Percentiles rank a stretch among this genome's conserved stretches.
phyloP scores from a whole-genome alignment of 164 flowering plant genomes.

The Annona cherimola region DNA sequence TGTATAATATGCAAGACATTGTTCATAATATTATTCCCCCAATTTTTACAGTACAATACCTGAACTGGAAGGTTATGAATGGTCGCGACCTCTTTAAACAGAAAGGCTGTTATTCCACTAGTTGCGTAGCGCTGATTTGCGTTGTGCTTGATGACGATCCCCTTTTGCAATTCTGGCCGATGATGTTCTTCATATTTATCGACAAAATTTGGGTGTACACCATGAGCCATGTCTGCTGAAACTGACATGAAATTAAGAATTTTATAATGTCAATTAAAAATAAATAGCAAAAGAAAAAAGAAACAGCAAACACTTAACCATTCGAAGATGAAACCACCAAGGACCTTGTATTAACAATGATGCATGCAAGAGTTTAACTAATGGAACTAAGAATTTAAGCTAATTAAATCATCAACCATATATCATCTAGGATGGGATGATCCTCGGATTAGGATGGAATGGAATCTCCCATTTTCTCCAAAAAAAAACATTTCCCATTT shows the following conservation, averaged over 20 bases:
- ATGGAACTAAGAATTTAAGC: not conserved
- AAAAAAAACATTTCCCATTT: too few species aligned
- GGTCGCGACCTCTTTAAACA: slow-evolving; percentile 80
- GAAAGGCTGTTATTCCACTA: slow-evolving; percentile 79
- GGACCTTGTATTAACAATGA: not conserved
- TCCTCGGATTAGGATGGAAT: too few species aligned
- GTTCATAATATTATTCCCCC: not conserved
- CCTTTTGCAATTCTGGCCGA: slow-evolving; percentile 83
- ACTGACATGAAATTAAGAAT: slow-evolving; percentile 25
- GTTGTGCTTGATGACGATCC: slow-evolving; percentile 87
- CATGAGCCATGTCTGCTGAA: slow-evolving; percentile 98
- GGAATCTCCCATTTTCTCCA: too few species aligned
- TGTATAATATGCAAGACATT: not conserved
- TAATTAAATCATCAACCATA: too few species aligned
- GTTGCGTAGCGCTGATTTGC: slow-evolving; percentile 98
- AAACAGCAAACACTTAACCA: not conserved
- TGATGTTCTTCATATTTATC: slow-evolving; percentile 93
- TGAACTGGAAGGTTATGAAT: slow-evolving; percentile 78
- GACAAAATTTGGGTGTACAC: slow-evolving; percentile 85
- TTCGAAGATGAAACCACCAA: not conserved
- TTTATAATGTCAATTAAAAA: not conserved
- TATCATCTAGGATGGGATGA: too few species aligned
- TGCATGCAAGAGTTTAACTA: not conserved
- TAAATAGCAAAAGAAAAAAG: not conserved
- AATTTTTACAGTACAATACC: slow-evolving; percentile 28